phyloP scores from a whole-genome alignment of 257 asterid genomes.

The Coffea canephora region DNA sequence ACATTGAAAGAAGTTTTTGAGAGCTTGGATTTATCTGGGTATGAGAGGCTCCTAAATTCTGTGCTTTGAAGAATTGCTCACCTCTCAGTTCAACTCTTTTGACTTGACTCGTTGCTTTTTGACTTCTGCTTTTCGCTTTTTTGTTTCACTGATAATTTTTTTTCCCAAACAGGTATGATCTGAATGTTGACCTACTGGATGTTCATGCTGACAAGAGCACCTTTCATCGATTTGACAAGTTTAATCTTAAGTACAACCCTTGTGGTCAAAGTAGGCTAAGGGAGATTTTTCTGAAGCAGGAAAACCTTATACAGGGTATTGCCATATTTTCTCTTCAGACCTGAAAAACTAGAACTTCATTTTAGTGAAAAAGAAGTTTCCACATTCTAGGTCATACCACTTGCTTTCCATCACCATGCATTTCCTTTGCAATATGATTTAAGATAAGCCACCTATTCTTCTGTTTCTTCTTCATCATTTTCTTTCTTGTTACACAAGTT shows the following conservation, averaged over 20 bases:
- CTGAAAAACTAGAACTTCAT: not conserved
- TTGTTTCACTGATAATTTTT: constrained; percentile 15
- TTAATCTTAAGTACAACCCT: constrained; percentile 95
- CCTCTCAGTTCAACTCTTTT: constrained; percentile 8
- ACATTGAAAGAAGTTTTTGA: constrained; percentile 90
- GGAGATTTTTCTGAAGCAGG: constrained; percentile 96
- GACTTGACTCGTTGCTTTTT: constrained; percentile 2
- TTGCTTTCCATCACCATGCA: not conserved
- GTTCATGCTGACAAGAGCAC: constrained; percentile 99
- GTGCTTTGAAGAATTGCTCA: constrained; percentile 9
- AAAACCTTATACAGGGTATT: constrained; percentile 97
- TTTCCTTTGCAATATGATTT: too few species aligned
- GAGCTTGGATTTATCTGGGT: constrained; percentile 97
- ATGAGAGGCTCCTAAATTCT: constrained; percentile 24
- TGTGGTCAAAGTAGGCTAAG: constrained; percentile 99
- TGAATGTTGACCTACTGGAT: constrained; percentile 92
- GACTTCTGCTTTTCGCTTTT: not conserved
- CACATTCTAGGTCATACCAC: not conserved
- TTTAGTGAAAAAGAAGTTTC: too few species aligned
- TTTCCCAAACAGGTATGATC: constrained; percentile 66
- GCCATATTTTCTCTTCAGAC: not conserved
- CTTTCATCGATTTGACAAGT: constrained; percentile 98
- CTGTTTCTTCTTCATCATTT: too few species aligned
- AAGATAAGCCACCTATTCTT: not conserved
- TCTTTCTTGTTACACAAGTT: not conserved